These are phyloP conservation scores for Aspergillus indologenus DNA, from an alignment of 495 filamentous ascomycete genomes.

Conservation along the genomic window DNA sequence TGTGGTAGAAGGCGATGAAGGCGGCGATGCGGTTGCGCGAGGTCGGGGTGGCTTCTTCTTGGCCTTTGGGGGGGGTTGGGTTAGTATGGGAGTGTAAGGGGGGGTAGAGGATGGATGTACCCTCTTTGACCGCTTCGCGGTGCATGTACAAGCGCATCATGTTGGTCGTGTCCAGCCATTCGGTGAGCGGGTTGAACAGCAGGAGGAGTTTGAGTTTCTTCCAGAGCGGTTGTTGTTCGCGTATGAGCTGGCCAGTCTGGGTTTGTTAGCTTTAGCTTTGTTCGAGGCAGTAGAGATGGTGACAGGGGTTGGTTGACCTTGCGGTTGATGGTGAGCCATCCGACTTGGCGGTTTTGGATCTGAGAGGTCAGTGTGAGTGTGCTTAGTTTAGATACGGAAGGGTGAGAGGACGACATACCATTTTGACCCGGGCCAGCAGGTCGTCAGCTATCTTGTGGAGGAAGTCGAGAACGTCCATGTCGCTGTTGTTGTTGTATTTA, in stretches of 20 bases:
- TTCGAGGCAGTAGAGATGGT: background rate
- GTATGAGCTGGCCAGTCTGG: slow-evolving; percentile 29
- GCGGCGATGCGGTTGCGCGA: slow-evolving; percentile 27
- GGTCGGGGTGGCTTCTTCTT: slow-evolving; percentile 12
- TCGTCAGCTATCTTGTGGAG: slow-evolving; percentile 8
- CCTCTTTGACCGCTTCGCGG: slow-evolving; percentile 19
- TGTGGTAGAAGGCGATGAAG: slow-evolving; percentile 37
- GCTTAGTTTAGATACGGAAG: no score
- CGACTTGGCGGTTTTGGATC: slow-evolving; percentile 30
- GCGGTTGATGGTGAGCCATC: slow-evolving; percentile 35
- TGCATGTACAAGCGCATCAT: slow-evolving; percentile 34
- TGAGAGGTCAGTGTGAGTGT: background rate
- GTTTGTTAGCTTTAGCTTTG: background rate
- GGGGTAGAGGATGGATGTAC: no score
- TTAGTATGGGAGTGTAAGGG: background rate
- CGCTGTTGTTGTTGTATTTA: background rate
- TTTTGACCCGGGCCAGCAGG: slow-evolving; percentile 9
- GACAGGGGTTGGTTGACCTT: no score
- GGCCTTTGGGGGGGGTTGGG: background rate
- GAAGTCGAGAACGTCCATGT: slow-evolving; percentile 1
- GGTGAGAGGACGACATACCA: slow-evolving; percentile 3
- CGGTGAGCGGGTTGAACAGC: slow-evolving; percentile 39
- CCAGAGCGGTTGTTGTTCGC: slow-evolving; percentile 36
- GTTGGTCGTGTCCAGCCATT: slow-evolving; percentile 39
- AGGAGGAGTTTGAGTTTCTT: slow-evolving; percentile 42